Base-by-base conservation (phyloP, 345 rosid genomes). In the Linum lewisii region DNA sequence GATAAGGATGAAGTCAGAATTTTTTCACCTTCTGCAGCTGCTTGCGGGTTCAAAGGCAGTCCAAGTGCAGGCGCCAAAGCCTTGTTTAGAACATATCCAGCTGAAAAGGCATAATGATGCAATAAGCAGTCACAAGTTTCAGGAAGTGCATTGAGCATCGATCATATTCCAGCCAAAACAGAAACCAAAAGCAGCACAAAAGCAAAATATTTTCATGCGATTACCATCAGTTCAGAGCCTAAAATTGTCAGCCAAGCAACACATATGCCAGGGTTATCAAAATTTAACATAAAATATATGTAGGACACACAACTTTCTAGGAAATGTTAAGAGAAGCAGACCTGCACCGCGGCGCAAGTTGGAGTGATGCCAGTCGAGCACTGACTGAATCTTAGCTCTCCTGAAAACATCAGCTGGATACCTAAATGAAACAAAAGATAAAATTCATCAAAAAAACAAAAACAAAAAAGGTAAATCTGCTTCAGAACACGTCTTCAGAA, bases 291-390 rank as follows among this genome's bases (percentile, higher is more conserved):
- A n/a, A n/a, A n/a, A n/a, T n/a, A n/a, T n/a, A n/a, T n/a, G n/a
- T n/a, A n/a, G n/a, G n/a, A n/a, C 11, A 37, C 21, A 19, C 20
- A 37, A 24, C 19, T 19, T 45, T 8, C n/a, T 7, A 20, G 50
- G 0, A 47, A 22, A 21, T 51, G 44, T 49, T 34, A 21, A 42
- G 36, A 8, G 26, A 66, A 51, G 56, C 51, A 54, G 66, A 82
- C 93, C 86, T 77, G 95, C 75, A 38, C 95, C 95, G 24, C 54
- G 56, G 58, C 97, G 90, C 72, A 90, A 71, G 69, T 80, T 81
- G 24, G 86, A 73, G 73, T 90, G 97, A 74, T 86, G 95, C 97
- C 97, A 90, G 55, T 90, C 85, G 78, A 91, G 64, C 50, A 84
- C 85, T 6, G 98, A 88, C 21, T 88, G 78, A 68, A 91, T 73